Percentiles rank a stretch among this genome's conserved stretches.
phyloP scores from a whole-genome alignment of 1,284 basidiomycete species.

The Coniophora puteana region DNA sequence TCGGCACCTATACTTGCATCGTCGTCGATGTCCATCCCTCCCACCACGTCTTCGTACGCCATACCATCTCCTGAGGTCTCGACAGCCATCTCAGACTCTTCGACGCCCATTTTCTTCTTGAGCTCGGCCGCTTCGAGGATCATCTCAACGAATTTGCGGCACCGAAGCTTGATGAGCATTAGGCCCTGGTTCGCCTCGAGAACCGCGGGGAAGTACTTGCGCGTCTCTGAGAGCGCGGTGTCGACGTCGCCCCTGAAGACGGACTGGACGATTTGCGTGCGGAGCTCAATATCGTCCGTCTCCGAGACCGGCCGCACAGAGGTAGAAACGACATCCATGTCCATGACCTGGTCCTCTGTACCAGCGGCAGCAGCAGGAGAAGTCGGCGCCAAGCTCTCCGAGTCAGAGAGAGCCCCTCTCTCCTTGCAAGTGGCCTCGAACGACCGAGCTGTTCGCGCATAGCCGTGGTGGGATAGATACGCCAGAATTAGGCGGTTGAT shows the following conservation, averaged over 20 bases:
- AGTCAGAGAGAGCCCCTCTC: slow-evolving; percentile 19
- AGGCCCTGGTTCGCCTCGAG: slow-evolving; percentile 64
- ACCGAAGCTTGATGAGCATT: slow-evolving; percentile 72
- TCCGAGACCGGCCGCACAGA: slow-evolving; percentile 7
- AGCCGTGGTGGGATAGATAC: slow-evolving; percentile 80
- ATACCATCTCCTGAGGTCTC: slow-evolving; percentile 23
- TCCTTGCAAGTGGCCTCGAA: slow-evolving; percentile 49
- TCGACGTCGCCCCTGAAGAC: slow-evolving; percentile 72
- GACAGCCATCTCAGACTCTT: slow-evolving; percentile 26
- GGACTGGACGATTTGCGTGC: slow-evolving; percentile 67
- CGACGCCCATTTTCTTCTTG: slow-evolving; percentile 50
- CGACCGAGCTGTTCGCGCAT: slow-evolving; percentile 62
- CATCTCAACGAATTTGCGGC: slow-evolving; percentile 80
- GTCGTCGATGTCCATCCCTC: slow-evolving; percentile 51
- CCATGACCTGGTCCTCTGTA: slow-evolving; percentile 45
- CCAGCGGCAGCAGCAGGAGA: slow-evolving; percentile 4
- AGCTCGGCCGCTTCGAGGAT: slow-evolving; percentile 66
- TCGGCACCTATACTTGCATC: slow-evolving; percentile 25
- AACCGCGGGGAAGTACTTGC: slow-evolving; percentile 54
- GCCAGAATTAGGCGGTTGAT: slow-evolving; percentile 71
- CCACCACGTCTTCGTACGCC: slow-evolving; percentile 34
- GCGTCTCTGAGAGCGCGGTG: slow-evolving; percentile 54
- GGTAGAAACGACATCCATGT: slow-evolving; percentile 27
- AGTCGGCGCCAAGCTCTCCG: slow-evolving; percentile 2
- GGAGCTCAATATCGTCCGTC: slow-evolving; percentile 52